These are phyloP conservation scores for Beauveria rudraprayagi DNA, from an alignment of 2,329 filamentous ascomycete genomes.

Conservation along the genomic window DNA sequence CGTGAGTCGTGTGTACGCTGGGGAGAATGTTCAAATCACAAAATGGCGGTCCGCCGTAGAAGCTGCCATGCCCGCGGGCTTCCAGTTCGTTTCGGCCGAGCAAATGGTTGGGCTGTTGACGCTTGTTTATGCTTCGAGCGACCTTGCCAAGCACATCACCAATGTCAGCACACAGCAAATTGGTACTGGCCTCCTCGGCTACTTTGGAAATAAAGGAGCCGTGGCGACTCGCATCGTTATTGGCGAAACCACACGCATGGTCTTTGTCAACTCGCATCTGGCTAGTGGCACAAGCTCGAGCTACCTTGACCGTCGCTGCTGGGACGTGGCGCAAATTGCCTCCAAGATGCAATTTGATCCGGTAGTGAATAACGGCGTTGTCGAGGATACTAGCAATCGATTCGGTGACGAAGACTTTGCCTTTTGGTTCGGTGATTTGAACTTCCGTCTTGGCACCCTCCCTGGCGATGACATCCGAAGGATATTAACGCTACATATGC, in stretches of 20 bases:
- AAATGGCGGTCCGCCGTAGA: slow-evolving; percentile 77
- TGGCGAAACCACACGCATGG: slow-evolving; percentile 79
- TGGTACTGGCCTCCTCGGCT: slow-evolving; percentile 83
- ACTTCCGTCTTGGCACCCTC: slow-evolving; percentile 83
- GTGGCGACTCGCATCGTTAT: slow-evolving; percentile 74
- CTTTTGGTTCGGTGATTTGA: slow-evolving; percentile 95
- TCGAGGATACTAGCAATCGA: slow-evolving; percentile 55
- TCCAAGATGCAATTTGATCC: slow-evolving; percentile 71
- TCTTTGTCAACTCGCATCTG: slow-evolving; percentile 88
- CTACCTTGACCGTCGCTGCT: slow-evolving; percentile 75
- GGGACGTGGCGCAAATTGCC: slow-evolving; percentile 77
- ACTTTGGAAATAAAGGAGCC: slow-evolving; percentile 94
- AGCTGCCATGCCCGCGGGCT: slow-evolving; percentile 66
- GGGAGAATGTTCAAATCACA: slow-evolving; percentile 54
- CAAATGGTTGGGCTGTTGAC: slow-evolving; percentile 82
- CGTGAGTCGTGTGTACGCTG: slow-evolving; percentile 61
- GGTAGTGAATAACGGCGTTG: slow-evolving; percentile 55
- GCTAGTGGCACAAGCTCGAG: slow-evolving; percentile 75
- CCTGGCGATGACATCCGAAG: slow-evolving; percentile 85
- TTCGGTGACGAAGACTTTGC: slow-evolving; percentile 89
- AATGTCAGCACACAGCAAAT: slow-evolving; percentile 76
- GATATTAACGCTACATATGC: slow-evolving; percentile 73
- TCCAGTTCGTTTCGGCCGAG: slow-evolving; percentile 67
- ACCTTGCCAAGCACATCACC: slow-evolving; percentile 64
- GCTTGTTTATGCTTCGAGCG: slow-evolving; percentile 76